These are phyloP conservation scores for Psidium guajava DNA, from an alignment of 345 rosid genomes.

Conservation along the genomic window DNA sequence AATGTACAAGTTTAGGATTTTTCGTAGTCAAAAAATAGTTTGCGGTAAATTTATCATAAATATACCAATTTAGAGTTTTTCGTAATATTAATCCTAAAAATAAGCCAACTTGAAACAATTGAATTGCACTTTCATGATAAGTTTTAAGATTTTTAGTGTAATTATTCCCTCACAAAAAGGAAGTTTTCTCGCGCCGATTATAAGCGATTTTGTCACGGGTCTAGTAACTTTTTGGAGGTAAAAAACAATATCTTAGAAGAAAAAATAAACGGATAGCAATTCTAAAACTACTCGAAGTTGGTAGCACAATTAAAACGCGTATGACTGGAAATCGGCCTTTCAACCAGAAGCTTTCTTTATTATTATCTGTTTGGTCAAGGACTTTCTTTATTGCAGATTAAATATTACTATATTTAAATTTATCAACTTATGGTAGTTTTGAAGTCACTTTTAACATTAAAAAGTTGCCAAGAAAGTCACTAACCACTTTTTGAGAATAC, in stretches of 20 bases:
- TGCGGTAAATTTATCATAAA: too few relatives aligned
- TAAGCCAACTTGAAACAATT: too few relatives aligned
- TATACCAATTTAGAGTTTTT: too few relatives aligned
- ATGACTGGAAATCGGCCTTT: neutral
- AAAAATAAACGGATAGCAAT: neutral
- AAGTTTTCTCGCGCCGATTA: neutral
- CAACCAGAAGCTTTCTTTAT: neutral
- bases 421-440: neutral
- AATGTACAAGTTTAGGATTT: too few relatives aligned
- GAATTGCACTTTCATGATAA: too few relatives aligned
- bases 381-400: neutral
- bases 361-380: neutral
- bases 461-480: neutral
- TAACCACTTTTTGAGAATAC: neutral
- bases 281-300: neutral
- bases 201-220: neutral
- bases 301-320: neutral
- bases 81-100: too few relatives aligned
- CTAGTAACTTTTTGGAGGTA: neutral
- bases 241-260: neutral
- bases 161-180: neutral
- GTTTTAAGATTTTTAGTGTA: too few relatives aligned
- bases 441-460: neutral
- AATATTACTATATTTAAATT: neutral
- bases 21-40: too few relatives aligned